These are phyloP conservation scores for Edaphochlamys debaryana DNA, from an alignment of 139 green algal genomes.

Conservation along the genomic window DNA sequence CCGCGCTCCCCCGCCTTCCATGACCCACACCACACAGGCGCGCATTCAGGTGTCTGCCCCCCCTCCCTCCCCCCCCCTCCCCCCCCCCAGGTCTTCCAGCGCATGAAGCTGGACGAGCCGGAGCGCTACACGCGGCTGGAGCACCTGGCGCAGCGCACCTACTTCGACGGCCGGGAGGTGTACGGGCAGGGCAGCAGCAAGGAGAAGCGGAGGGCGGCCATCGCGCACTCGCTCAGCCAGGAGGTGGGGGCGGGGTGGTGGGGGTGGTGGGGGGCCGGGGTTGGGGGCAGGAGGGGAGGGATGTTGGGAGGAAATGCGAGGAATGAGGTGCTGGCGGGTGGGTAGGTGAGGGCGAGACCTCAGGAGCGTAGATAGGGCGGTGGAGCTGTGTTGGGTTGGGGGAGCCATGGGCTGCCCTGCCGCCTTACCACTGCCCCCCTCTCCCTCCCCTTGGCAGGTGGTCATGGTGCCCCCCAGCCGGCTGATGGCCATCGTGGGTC, in stretches of 20 bases:
- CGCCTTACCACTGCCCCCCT: background rate
- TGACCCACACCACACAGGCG: too few relatives aligned
- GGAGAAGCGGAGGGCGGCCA: conserved; percentile 87
- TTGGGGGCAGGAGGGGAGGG: too few relatives aligned
- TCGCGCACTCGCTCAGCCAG: conserved; percentile 81
- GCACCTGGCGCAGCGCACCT: conserved; percentile 76
- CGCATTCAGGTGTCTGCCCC: background rate
- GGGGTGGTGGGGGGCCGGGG: background rate
- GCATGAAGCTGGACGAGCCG: conserved; percentile 87
- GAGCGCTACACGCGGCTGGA: conserved; percentile 90
- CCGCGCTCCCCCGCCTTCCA: too few relatives aligned
- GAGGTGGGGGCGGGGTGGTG: conserved; percentile 74
- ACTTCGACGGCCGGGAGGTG: conserved; percentile 84
- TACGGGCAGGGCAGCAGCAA: conserved; percentile 66
- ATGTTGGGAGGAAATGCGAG: background rate
- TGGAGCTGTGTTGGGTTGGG: too few relatives aligned
- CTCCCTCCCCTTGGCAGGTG: conserved; percentile 35
- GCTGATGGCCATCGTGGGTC: conserved; percentile 95
- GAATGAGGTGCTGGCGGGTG: background rate
- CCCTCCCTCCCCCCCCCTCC: background rate
- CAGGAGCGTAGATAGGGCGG: too few relatives aligned
- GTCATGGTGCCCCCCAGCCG: conserved; percentile 88
- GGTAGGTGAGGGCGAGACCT: too few relatives aligned
- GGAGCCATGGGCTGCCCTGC: too few relatives aligned
- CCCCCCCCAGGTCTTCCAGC: conserved; percentile 69